These are phyloP conservation scores for Thecaphora frezii DNA, from an alignment of 1,284 basidiomycete genomes.

Conservation along the genomic window DNA sequence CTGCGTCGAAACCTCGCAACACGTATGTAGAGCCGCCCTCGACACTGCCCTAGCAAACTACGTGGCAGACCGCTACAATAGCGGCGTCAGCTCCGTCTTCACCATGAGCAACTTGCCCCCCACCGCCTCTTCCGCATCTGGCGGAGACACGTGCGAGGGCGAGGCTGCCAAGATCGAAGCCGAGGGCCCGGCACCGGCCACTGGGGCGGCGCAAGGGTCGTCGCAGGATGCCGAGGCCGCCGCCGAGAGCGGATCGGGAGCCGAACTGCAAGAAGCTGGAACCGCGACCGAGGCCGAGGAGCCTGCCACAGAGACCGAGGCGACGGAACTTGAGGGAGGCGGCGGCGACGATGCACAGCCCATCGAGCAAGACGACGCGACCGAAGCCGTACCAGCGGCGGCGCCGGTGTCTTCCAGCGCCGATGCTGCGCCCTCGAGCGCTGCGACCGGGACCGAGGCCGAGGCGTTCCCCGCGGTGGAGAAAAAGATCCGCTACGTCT, in stretches of 20 bases:
- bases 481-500: slow-evolving; percentile 17
- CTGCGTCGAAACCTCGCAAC: too few species aligned
- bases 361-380: too few species aligned
- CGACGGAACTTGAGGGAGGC: too few species aligned
- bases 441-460: slow-evolving; percentile 2
- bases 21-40: slow-evolving; percentile 19
- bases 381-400: too few species aligned
- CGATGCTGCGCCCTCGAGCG: not conserved
- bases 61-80: slow-evolving; percentile 45
- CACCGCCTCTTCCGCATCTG: slow-evolving; percentile 7
- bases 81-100: slow-evolving; percentile 45
- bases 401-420: not conserved
- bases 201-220: slow-evolving; percentile 3
- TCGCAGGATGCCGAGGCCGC: slow-evolving; percentile 7
- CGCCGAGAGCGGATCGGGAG: slow-evolving; percentile 3
- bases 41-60: slow-evolving; percentile 39
- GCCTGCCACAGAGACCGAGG: too few species aligned
- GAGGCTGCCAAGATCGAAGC: slow-evolving; percentile 1
- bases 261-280: slow-evolving; percentile 3
- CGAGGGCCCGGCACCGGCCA: not conserved
- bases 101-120: slow-evolving; percentile 10
- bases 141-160: not conserved
- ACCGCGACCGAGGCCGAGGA: too few species aligned
- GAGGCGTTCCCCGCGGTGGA: not conserved
- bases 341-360: too few species aligned